Evolutionary conservation across 2,329 filamentous ascomycete genomes (phyloP), one percentile per base, ranked within the genome.

Genomic region (Parastagonospora avenae): DNA sequence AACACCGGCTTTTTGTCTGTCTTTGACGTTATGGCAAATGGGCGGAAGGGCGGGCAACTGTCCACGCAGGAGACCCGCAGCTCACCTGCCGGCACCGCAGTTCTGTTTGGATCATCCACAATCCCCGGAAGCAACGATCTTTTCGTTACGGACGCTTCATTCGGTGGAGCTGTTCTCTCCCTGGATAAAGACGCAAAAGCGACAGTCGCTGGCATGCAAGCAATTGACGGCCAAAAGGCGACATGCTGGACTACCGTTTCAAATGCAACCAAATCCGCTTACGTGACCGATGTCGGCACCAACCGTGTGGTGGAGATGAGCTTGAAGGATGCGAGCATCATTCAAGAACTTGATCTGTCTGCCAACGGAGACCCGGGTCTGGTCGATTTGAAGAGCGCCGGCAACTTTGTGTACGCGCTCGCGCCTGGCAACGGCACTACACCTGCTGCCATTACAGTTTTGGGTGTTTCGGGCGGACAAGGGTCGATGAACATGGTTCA

Each of bases 201-300:
- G 1, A 66, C 70, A 0, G 62, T 78, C 0, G 67, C 72, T 31
- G 73, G 70, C 14, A 47, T 44, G 40, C 71, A 73, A n/a, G 57
- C 63, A 1, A 71, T 87, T 10, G 70, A 72, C 0, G 80, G 75
- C 32, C 85, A 88, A 60, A 66, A 53, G 6, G 81, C 82, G 1
- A 85, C 82, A 0, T 87, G 84, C 67, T 87, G 85, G 85, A 77
- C 74, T 0, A 74, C 82, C 1, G 72, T 85, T 35, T 82, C 80
- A 0, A 50, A 70, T 0, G 65, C 70, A 0, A 83, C 81, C 0
- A 69, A 74, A 7, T 82, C 77, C 0, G 82, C 80, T 0, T 88
- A 84, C 50, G 82, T 88, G 3, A 81, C 83, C 0, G 85, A 88
- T 55, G 82, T 80, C 0, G 79, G 50, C 0, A 59, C 72, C 2